A percentile compares a stretch with the other conserved stretches of the same genome.
Evolutionary conservation across 768 basidiomycete genomes (phyloP).

Genomic region (Hysterangium stoloniferum): DNA sequence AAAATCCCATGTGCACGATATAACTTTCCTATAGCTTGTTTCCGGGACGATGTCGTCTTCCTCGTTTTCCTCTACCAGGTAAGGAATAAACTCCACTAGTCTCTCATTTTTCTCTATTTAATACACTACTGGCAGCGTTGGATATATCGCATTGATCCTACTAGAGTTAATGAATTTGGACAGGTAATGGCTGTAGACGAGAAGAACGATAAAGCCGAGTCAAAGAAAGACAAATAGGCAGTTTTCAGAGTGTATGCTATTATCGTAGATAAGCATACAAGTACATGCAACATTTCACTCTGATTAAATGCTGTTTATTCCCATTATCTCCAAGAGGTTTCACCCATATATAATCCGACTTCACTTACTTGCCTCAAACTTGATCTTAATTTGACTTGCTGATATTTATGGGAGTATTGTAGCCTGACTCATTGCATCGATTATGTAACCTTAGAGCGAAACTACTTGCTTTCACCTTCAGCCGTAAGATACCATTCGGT

Average conservation of each 20-base stretch:
- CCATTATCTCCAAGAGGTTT: too few relatives aligned
- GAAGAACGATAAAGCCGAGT: slow-evolving; percentile 8
- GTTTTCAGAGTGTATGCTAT: too few relatives aligned
- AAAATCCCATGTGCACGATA: neutral
- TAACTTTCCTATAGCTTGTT: slow-evolving; percentile 43
- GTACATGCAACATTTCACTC: too few relatives aligned
- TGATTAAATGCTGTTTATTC: too few relatives aligned
- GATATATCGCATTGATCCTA: slow-evolving; percentile 95
- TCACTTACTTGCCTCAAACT: too few relatives aligned
- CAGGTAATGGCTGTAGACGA: slow-evolving; percentile 42
- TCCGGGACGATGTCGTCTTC: slow-evolving; percentile 89
- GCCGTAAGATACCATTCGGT: neutral
- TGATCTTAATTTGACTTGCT: too few relatives aligned
- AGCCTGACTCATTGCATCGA: too few relatives aligned
- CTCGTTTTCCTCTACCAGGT: slow-evolving; percentile 90
- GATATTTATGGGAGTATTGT: too few relatives aligned
- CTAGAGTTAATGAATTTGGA: slow-evolving; percentile 94
- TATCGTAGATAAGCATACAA: too few relatives aligned
- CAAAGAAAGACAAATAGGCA: slow-evolving; percentile 19
- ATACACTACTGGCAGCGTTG: slow-evolving; percentile 53
- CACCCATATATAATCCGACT: too few relatives aligned
- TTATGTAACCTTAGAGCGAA: too few relatives aligned
- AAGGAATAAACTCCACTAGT: neutral
- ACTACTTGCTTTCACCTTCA: too few relatives aligned
- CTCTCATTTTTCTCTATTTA: neutral